A percentile compares a stretch with the other conserved stretches of the same genome.
phyloP scores from a whole-genome alignment of 805 yeast genomes.

The Starmerella powellii region DNA sequence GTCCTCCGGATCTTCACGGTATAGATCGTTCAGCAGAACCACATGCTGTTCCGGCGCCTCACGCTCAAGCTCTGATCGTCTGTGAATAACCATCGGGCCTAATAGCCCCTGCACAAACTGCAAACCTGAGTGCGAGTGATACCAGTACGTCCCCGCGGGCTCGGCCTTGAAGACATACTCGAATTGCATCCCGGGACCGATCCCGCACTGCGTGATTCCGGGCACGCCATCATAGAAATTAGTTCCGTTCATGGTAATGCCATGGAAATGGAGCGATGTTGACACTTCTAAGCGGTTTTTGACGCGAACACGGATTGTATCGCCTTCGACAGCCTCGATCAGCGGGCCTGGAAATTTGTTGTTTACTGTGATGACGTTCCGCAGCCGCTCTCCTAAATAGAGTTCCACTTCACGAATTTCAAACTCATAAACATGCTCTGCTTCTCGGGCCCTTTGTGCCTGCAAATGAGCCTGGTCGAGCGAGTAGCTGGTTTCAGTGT shows the following conservation, averaged over 20 bases:
- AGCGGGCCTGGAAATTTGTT: slow-evolving; percentile 42
- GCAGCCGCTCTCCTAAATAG: slow-evolving; percentile 31
- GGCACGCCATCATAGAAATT: slow-evolving; percentile 42
- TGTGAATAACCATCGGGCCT: slow-evolving; percentile 38
- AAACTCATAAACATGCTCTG: slow-evolving; percentile 9
- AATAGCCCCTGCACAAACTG: slow-evolving; percentile 40
- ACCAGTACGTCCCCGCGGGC: slow-evolving; percentile 45
- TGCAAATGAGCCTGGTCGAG: neutral
- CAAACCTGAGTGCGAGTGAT: slow-evolving; percentile 40
- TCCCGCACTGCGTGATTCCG: slow-evolving; percentile 41
- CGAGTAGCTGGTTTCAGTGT: slow-evolving; percentile 24
- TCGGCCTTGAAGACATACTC: slow-evolving; percentile 33
- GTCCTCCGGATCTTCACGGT: slow-evolving; percentile 30
- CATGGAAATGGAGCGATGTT: slow-evolving; percentile 44
- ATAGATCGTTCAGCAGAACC: slow-evolving; percentile 34
- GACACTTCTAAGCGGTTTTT: slow-evolving; percentile 29
- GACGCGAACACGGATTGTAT: slow-evolving; percentile 30
- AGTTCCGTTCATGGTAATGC: slow-evolving; percentile 37
- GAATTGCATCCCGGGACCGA: slow-evolving; percentile 35
- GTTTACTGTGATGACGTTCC: slow-evolving; percentile 32
- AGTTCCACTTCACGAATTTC: slow-evolving; percentile 4
- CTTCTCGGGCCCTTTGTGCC: neutral
- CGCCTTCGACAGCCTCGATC: slow-evolving; percentile 33
- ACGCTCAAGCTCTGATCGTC: slow-evolving; percentile 12
- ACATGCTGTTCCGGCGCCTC: slow-evolving; percentile 21